phyloP scores from a whole-genome alignment of 805 yeast species.

The Saccharomycopsis fibuligera region DNA sequence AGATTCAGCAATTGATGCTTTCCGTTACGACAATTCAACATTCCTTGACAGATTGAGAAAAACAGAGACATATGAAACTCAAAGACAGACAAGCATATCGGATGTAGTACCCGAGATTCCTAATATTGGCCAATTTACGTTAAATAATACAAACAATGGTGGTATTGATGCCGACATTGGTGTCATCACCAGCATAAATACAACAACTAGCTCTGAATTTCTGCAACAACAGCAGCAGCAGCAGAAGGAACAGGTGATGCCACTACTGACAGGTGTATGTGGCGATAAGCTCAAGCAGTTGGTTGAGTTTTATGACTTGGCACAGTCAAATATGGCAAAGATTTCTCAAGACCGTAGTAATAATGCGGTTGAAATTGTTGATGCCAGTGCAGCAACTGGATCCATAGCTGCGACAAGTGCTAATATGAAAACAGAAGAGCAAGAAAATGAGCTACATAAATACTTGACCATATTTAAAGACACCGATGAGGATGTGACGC shows the following conservation, averaged over 20 bases:
- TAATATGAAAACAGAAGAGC: neutral
- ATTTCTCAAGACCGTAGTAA: neutral
- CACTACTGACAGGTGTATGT: neutral
- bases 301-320: slow-evolving; percentile 9
- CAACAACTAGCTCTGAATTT: too few species aligned
- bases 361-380: neutral
- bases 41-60: slow-evolving; percentile 4
- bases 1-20: slow-evolving; percentile 11
- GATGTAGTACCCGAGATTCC: too few species aligned
- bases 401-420: too few species aligned
- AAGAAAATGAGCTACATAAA: neutral
- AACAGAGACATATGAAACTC: neutral
- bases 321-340: slow-evolving; percentile 3
- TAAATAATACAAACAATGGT: too few species aligned
- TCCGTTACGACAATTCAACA: slow-evolving; percentile 13
- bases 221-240: too few species aligned
- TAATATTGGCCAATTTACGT: too few species aligned
- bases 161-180: too few species aligned
- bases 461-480: neutral
- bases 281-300: neutral
- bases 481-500: neutral
- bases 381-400: too few species aligned
- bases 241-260: too few species aligned
- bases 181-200: neutral
- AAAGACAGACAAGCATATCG: neutral